Evolutionary conservation across 371 early-diverging fungal genomes (phyloP).

Genomic region (Quaeritorhiza haematococci): DNA sequence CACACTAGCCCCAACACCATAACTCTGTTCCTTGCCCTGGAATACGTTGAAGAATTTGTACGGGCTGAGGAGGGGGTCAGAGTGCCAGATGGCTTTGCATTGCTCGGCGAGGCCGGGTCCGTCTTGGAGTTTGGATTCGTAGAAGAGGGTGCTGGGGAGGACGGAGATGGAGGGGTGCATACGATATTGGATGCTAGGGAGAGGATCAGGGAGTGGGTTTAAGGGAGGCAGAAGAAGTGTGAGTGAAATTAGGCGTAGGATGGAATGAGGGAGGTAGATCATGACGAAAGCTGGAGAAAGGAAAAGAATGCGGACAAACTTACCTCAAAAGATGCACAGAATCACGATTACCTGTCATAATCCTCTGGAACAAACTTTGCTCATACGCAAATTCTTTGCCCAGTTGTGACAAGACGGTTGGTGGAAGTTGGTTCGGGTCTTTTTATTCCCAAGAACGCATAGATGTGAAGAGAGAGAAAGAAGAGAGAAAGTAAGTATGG

Average conservation of each 20-base stretch:
- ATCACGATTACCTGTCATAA: conserved; percentile 59
- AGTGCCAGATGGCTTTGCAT: conserved; percentile 76
- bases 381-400: conserved; percentile 78
- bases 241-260: no score
- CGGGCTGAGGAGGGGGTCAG: conserved; percentile 56
- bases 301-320: conserved; percentile 1
- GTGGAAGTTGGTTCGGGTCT: conserved; percentile 96
- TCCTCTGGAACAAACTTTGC: conserved; percentile 82
- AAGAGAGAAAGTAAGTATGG: no score
- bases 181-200: conserved; percentile 86
- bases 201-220: conserved; percentile 10
- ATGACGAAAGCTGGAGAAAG: no score
- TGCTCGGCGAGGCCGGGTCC: conserved; percentile 63
- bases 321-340: conserved; percentile 69
- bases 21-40: conserved; percentile 65
- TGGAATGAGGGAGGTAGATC: no score
- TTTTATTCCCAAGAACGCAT: not conserved
- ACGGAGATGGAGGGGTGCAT: conserved; percentile 92
- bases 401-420: conserved; percentile 77
- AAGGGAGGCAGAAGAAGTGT: no score
- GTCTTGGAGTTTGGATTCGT: conserved; percentile 69
- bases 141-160: conserved; percentile 81
- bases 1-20: conserved; percentile 59
- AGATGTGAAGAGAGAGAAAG: not conserved
- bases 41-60: conserved; percentile 74